phyloP scores from a whole-genome alignment of 371 early-diverging fungal species.

The Saksenaea oblongispora region DNA sequence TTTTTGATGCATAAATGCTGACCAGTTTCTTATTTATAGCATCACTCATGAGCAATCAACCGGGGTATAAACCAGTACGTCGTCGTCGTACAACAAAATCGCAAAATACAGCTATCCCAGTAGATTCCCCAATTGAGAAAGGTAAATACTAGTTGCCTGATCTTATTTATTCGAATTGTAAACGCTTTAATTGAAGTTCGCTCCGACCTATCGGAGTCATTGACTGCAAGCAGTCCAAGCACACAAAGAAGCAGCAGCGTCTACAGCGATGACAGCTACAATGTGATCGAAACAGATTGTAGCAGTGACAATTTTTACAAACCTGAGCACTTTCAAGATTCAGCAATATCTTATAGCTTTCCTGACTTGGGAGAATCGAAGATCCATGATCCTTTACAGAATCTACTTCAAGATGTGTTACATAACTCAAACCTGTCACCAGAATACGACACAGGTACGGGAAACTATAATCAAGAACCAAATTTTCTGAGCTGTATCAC shows the following conservation, averaged over 20 bases:
- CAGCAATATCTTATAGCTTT: not conserved
- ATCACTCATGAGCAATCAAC: slow-evolving; percentile 40
- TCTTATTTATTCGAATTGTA: not conserved
- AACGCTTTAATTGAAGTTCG: not conserved
- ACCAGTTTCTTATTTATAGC: slow-evolving; percentile 13
- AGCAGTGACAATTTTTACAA: slow-evolving; percentile 3
- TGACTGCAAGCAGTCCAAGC: not conserved
- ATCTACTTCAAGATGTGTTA: slow-evolving; percentile 46
- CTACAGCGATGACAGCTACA: slow-evolving; percentile 10
- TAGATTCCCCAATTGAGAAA: not conserved
- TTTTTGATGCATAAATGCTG: not conserved
- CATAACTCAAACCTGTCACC: slow-evolving; percentile 38
- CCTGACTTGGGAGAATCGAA: not conserved
- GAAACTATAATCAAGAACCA: not conserved
- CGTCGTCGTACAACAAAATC: slow-evolving; percentile 23
- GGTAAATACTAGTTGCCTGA: not conserved
- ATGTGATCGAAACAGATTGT: slow-evolving; percentile 8
- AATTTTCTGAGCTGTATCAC: not conserved
- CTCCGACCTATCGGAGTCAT: not conserved
- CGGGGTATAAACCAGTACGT: slow-evolving; percentile 34
- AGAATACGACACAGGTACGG: slow-evolving; percentile 51
- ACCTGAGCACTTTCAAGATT: not conserved
- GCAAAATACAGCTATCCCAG: not conserved
- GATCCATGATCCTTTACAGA: slow-evolving; percentile 35
- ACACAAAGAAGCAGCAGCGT: slow-evolving; percentile 1